A percentile compares a stretch with the other conserved stretches of the same genome.
These are phyloP conservation scores for Colletotrichum cereale DNA, from an alignment of 2,329 filamentous ascomycete species.

Conservation along the genomic window DNA sequence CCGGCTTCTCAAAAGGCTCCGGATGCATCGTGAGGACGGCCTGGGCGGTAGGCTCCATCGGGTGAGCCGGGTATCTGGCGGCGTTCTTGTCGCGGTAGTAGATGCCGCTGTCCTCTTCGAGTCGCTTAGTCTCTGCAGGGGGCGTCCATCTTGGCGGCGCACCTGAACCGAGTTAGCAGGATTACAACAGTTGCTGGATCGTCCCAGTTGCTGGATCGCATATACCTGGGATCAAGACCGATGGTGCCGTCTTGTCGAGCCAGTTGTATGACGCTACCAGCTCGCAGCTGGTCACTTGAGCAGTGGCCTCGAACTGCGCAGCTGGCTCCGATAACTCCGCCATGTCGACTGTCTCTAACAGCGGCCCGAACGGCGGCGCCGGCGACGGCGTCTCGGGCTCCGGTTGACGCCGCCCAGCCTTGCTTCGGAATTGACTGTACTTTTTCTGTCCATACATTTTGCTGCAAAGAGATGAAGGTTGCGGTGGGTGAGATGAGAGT, in stretches of 20 bases:
- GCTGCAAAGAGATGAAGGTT: not conserved
- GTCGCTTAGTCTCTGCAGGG: conserved; percentile 45
- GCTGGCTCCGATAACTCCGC: conserved; percentile 8
- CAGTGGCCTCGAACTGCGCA: not conserved
- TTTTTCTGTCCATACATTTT: conserved; percentile 8
- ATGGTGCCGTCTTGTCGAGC: conserved; percentile 45
- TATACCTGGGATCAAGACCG: conserved; percentile 51
- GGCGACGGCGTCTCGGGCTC: not conserved
- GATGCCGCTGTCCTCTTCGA: conserved; percentile 59
- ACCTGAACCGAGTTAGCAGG: conserved; percentile 50
- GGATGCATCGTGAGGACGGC: conserved; percentile 53
- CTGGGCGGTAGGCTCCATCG: conserved; percentile 62
- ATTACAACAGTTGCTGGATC: too few species aligned
- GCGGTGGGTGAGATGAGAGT: not conserved
- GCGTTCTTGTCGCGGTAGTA: conserved; percentile 69
- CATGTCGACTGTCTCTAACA: conserved; percentile 15
- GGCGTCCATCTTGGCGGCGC: conserved; percentile 65
- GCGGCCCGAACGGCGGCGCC: conserved; percentile 28
- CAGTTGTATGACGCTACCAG: conserved; percentile 54
- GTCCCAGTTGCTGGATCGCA: not conserved
- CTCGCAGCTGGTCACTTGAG: conserved; percentile 32
- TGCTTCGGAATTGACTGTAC: conserved; percentile 2
- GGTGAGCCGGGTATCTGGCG: conserved; percentile 61
- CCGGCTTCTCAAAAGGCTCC: conserved; percentile 44
- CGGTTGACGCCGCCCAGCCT: conserved; percentile 3